Conservation (phyloP, 2,329 filamentous ascomycete genomes). For the Blastomyces gilchristii region DNA sequence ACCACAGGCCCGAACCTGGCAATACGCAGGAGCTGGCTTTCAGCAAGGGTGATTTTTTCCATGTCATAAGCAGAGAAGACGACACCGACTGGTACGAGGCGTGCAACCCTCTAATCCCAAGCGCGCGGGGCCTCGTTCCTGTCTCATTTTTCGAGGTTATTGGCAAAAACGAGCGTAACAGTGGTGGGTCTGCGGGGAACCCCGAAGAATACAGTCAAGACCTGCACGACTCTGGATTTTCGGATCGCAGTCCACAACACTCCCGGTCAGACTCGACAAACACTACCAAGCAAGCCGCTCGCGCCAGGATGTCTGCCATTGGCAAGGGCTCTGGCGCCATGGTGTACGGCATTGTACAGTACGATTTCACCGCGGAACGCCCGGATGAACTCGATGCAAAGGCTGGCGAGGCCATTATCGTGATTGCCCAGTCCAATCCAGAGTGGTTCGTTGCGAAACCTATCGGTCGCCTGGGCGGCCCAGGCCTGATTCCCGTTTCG, state of each 20-base stretch:
- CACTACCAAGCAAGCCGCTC: constrained; percentile 25
- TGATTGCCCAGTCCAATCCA: constrained; percentile 95
- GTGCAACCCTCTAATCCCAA: constrained; percentile 78
- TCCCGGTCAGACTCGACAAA: constrained; percentile 29
- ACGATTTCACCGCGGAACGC: constrained; percentile 88
- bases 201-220: constrained; percentile 41
- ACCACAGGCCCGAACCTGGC: constrained; percentile 63
- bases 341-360: constrained; percentile 95
- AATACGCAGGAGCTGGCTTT: constrained; percentile 72
- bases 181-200: constrained; percentile 55
- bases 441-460: constrained; percentile 99
- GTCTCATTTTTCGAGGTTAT: constrained; percentile 89
- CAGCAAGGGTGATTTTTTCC: constrained; percentile 91
- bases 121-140: constrained; percentile 81
- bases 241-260: constrained; percentile 44
- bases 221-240: constrained; percentile 89
- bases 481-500: constrained; percentile 88
- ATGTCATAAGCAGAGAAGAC: constrained; percentile 92
- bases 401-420: constrained; percentile 90
- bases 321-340: constrained; percentile 60
- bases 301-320: constrained; percentile 36
- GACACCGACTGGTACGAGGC: constrained; percentile 97
- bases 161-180: constrained; percentile 85
- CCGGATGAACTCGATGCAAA: constrained; percentile 96
- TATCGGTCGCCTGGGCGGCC: constrained; percentile 92